Conservation (phyloP, 805 yeast genomes). For the Saturnispora gosingensis region DNA sequence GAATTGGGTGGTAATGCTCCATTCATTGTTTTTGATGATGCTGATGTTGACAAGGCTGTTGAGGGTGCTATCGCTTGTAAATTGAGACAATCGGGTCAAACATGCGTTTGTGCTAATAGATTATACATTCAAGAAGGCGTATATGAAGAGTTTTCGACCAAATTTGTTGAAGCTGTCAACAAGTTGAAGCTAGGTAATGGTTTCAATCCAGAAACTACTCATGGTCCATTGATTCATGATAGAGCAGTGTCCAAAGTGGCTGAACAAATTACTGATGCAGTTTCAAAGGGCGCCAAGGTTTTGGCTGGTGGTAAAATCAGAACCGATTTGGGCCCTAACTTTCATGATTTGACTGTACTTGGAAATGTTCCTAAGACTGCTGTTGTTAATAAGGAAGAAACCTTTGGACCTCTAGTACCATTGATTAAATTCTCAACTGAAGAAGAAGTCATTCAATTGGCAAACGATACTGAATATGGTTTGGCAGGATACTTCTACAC, state of each 20-base stretch:
- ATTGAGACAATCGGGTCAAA: conserved; percentile 92
- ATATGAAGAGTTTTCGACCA: conserved; percentile 65
- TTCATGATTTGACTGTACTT: conserved; percentile 62
- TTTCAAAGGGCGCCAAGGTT: conserved; percentile 73
- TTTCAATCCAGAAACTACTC: conserved; percentile 64
- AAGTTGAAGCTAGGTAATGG: conserved; percentile 68
- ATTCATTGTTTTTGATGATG: conserved; percentile 78
- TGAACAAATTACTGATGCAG: conserved; percentile 66
- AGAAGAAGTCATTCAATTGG: conserved; percentile 70
- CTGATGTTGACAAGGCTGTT: conserved; percentile 67
- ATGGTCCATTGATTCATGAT: conserved; percentile 88
- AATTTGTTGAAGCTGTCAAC: conserved; percentile 45
- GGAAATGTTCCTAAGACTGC: conserved; percentile 59
- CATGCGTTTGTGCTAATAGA: conserved; percentile 92
- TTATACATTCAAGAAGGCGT: conserved; percentile 77
- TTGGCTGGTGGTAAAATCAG: conserved; percentile 52
- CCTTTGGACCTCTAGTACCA: conserved; percentile 88
- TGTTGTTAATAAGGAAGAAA: conserved; percentile 68
- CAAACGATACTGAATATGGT: conserved; percentile 80
- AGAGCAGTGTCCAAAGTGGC: conserved; percentile 72
- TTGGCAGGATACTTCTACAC: conserved; percentile 90
- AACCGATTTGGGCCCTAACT: conserved; percentile 35
- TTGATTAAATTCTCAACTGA: conserved; percentile 71
- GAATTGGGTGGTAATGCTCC: conserved; percentile 98
- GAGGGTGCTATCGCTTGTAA: conserved; percentile 72